Base-by-base conservation (phyloP, 1,284 basidiomycete species). In the Earliella scabrosa region DNA sequence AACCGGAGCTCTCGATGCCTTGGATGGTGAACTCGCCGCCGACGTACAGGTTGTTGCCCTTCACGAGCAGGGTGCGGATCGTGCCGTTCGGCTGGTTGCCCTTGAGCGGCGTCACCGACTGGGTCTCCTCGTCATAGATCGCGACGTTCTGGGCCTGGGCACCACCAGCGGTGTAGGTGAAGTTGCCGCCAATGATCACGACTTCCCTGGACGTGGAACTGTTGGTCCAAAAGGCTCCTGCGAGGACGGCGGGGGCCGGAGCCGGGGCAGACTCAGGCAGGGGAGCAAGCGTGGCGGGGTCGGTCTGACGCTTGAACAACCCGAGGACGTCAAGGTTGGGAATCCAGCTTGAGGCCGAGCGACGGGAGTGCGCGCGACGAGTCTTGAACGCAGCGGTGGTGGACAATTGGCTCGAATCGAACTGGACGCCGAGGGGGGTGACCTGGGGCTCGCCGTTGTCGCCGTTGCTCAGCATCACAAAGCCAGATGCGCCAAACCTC, bases 171-270 rank as follows among this genome's bases (percentile, higher is more conserved):
- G 65, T 66, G 65, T 88, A 90, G 3, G 88, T 85, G 70, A 97
- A 98, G 73, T 97, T 95, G 45, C 96, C 96, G 35, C 95, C 96
- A 47, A 98, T 77, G 61, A 98, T 85, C 35, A 85, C 86, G 43
- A 93, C 74, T 58, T 91, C 81, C 40, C 78, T 76, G 3, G 80
- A 80, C 5, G 85, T 83, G 1, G 87, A 85, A 36, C 79, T 79
- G 67, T 97, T 97, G 16, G 85, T 89, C 92, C 93, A 98, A 77
- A 96, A 98, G 2, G 85, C 83, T 32, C 93, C 96, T 0, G 93
- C 82, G 39, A 97, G 79, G 53, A 98, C 86, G 29, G 94, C 87
- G 1, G 95, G 93, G 1, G 92, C 87, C 0, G 82, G 75, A 1
- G 84, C 79, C 1, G 85, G 72, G 26, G 81, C 76, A 0, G 78